Percentiles rank a stretch among this genome's conserved stretches.
These are phyloP conservation scores for Phytophthora melonis DNA, from an alignment of 352 stramenopile species.

Conservation along the genomic window DNA sequence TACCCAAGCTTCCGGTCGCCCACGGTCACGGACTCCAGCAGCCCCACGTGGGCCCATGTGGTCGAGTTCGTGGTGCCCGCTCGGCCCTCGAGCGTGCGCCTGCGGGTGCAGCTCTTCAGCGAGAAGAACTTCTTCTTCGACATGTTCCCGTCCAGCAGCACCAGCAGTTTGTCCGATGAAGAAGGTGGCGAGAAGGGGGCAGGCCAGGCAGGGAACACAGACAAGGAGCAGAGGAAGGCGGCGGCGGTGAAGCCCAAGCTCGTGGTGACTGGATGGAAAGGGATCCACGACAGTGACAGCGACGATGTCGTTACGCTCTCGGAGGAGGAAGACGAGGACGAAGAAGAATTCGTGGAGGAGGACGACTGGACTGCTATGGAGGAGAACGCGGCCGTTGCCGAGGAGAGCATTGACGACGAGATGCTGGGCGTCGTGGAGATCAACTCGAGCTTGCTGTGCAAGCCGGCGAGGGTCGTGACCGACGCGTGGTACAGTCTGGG, in stretches of 20 bases:
- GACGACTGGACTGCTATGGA: conserved; percentile 26
- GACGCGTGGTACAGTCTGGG: conserved; percentile 72
- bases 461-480: conserved; percentile 44
- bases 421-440: conserved; percentile 66
- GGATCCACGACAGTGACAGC: conserved; percentile 52
- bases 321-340: conserved; percentile 55
- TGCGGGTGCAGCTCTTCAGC: conserved; percentile 65
- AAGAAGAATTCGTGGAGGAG: conserved; percentile 27
- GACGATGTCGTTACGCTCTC: conserved; percentile 59
- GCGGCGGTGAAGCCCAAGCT: conserved; percentile 17
- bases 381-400: conserved; percentile 5
- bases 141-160: conserved; percentile 69
- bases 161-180: conserved; percentile 23
- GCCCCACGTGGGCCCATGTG: conserved; percentile 57
- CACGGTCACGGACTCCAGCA: conserved; percentile 44
- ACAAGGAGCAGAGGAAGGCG: conserved; percentile 19
- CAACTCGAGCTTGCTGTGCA: conserved; percentile 46
- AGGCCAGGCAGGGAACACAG: not conserved
- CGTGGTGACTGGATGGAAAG: conserved; percentile 26
- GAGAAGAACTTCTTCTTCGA: conserved; percentile 89
- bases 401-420: conserved; percentile 47
- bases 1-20: conserved; percentile 40
- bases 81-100: conserved; percentile 27
- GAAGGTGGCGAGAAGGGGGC: not conserved
- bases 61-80: conserved; percentile 47